Base-by-base conservation (phyloP, 306 rosid species). In the Dalbergia cultrata region DNA sequence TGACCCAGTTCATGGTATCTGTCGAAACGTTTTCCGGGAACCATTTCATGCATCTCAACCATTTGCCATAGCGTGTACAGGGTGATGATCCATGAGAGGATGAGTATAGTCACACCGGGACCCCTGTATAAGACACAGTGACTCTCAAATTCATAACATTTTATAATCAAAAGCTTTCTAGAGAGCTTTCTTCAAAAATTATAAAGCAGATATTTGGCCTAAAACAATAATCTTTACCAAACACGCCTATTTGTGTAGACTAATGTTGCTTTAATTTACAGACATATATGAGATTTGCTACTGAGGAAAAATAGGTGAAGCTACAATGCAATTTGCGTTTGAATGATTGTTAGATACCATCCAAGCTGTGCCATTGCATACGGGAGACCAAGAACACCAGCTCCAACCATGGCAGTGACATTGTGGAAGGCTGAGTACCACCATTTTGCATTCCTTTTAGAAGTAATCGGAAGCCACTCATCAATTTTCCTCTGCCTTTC, bases 41-140 rank as follows among this genome's bases (percentile, higher is more conserved):
- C 93, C 92, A 89, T 92, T 71, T 94, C 98, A 62, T 92, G 98
- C 97, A 94, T 94, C 84, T 92, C 86, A 60, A 92, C 91, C 97
- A 94, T 94, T 87, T 92, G 94, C 94, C 96, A 94, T 0, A 92
- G 60, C 9, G 94, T 94, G 89, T 86, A 92, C 0, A 92, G 39
- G 4, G 97, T 89, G 65, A 94, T 78, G 21, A 90, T 84, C 96
- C 97, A 89, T 67, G 98, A 94, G 0, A 94, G 73, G 10, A 92
- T 39, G 7, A 94, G 75, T 33, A 88, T 21, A 13, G 84, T 82
- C 13, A 89, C 83, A 17, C 97, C 98, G 1, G 97, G 97, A 57
- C 96, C 97, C 98, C 98, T 91, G 64, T 43, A 47, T 19, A 44
- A 77, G 26, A 47, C 6, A 41, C 0, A 13, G 10, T n/a, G 13